phyloP scores from a whole-genome alignment of 2,329 filamentous ascomycete species.

The Leptographium wingfieldii region DNA sequence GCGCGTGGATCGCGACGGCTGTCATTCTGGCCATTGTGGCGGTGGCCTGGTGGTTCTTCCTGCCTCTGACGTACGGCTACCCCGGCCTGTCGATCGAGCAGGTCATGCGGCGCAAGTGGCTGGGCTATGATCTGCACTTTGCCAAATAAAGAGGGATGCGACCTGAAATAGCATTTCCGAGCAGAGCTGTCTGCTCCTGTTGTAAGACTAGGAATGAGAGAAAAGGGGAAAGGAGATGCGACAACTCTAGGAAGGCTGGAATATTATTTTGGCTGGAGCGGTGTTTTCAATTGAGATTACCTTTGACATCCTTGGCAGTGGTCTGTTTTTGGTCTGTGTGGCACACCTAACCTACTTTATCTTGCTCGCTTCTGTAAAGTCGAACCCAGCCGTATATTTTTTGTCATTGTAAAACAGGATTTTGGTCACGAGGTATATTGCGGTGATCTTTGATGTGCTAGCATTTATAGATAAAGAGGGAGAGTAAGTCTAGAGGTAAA shows the following conservation, averaged over 20 bases:
- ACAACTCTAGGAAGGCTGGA: background rate
- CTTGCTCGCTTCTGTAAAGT: background rate
- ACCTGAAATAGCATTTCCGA: background rate
- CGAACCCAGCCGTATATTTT: background rate
- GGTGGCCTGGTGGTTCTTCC: slow-evolving; percentile 83
- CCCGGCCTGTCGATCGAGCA: slow-evolving; percentile 71
- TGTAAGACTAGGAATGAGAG: background rate
- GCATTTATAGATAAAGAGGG: background rate
- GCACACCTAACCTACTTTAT: background rate
- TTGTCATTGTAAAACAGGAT: background rate
- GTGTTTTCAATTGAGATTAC: background rate
- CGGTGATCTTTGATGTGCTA: background rate
- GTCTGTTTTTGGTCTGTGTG: background rate
- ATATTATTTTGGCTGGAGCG: background rate
- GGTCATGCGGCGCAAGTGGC: slow-evolving; percentile 80
- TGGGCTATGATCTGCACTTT: slow-evolving; percentile 96
- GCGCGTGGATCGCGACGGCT: slow-evolving; percentile 64
- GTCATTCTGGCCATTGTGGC: slow-evolving; percentile 57
- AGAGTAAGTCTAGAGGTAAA: too few species aligned
- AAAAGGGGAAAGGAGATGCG: background rate
- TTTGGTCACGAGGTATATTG: background rate
- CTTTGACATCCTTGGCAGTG: background rate
- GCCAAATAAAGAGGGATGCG: slow-evolving; percentile 56
- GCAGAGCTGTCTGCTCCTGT: background rate
- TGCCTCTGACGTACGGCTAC: slow-evolving; percentile 89